Evolutionary conservation across 192 early-diverging fungal species (phyloP), one percentile per base, ranked within the genome.

Genomic region (Backusella macrospora): DNA sequence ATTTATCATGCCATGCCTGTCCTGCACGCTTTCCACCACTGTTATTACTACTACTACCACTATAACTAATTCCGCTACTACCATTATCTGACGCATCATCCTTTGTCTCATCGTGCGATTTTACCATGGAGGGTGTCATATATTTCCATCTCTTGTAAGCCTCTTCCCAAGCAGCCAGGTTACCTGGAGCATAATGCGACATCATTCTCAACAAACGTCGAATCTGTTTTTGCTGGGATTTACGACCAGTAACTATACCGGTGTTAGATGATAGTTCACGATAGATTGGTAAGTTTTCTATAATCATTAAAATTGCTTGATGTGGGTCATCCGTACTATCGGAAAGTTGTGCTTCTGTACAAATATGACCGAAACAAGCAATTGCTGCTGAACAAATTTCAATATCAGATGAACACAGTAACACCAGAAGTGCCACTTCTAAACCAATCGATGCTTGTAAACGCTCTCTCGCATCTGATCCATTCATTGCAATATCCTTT

Each of bases 131-230:
- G 39, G 64, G 71, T 9, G 83, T 91, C 29, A 94, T 82, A 5
- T 78, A 79, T 72, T 87, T 88, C 94, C 95, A 96, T 18, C 90
- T 78, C 46, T 86, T 85, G 67, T 88, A 95, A 0, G 92, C 84
- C 71, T 96, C 94, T 75, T 94, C 92, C 91, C 92, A 95, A 4
- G 93, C 94, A 7, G 87, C 89, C 65, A 95, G 75, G 69, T 91
- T 93, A 34, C 93, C 94, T 2, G 88, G 81, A 0, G 93, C 93
- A 9, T 87, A 87, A 34, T 84, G 81, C 23, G 82, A 79, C 76
- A 92, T 87, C 68, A 88, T 84, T 16, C 93, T 76, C 21, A 96
- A 73, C 6, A 94, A 75, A 12, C 82, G 86, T n/a, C 95, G 81
- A 62, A 93, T 86, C 0, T 91, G 84, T 71, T 94, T 93, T 74